Percentiles rank a stretch among this genome's conserved stretches.
These are phyloP conservation scores for Pilobolus umbonatus DNA, from an alignment of 192 early-diverging fungal genomes.

Conservation along the genomic window DNA sequence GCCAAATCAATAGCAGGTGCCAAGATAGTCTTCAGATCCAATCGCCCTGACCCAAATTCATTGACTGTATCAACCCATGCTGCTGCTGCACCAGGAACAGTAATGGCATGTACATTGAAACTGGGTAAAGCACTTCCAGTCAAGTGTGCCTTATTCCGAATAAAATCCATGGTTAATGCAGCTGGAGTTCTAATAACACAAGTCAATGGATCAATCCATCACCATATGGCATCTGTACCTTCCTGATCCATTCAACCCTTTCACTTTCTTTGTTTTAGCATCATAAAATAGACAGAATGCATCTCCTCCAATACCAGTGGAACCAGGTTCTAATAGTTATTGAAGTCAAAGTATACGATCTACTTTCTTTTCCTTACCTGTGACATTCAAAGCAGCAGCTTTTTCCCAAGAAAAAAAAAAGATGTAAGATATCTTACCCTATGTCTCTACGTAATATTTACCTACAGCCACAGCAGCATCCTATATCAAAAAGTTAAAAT, in stretches of 20 bases:
- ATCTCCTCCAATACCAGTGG: constrained; percentile 78
- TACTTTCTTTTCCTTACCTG: constrained; percentile 35
- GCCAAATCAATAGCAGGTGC: constrained; percentile 66
- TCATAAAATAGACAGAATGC: constrained; percentile 76
- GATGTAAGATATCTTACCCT: not conserved
- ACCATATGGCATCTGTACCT: constrained; percentile 25
- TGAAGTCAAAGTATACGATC: not conserved
- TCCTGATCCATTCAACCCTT: constrained; percentile 60
- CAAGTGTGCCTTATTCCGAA: constrained; percentile 30
- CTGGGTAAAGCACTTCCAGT: constrained; percentile 31
- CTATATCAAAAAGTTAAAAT: constrained; percentile 16
- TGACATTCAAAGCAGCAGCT: constrained; percentile 67
- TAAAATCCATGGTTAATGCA: constrained; percentile 47
- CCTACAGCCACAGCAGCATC: constrained; percentile 59
- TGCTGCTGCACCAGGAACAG: constrained; percentile 71
- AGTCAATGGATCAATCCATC: not conserved
- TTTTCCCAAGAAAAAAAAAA: constrained; percentile 12
- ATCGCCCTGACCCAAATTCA: constrained; percentile 56
- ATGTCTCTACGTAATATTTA: not conserved
- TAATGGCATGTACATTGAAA: constrained; percentile 45
- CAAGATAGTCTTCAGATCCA: constrained; percentile 53
- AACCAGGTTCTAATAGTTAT: constrained; percentile 54
- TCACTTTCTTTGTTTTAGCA: constrained; percentile 47
- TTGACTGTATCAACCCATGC: constrained; percentile 67
- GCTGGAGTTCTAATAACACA: constrained; percentile 44